A percentile compares a stretch with the other conserved stretches of the same genome.
Evolutionary conservation across 2,329 filamentous ascomycete species (phyloP).

Genomic region (Apiospora kogelbergensis): DNA sequence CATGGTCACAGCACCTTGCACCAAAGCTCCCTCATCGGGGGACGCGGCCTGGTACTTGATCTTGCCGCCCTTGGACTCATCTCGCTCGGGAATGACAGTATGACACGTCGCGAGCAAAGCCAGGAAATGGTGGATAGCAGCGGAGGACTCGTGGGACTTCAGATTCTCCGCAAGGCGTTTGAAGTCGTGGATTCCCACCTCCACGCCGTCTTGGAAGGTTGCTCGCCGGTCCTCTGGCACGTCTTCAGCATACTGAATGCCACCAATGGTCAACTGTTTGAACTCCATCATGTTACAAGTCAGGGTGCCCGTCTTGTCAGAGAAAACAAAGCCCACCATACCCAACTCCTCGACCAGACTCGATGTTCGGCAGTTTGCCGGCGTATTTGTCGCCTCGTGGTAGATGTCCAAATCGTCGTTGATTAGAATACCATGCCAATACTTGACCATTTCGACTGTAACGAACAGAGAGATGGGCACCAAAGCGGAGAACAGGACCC

Average conservation of each 20-base stretch:
- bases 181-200: slow-evolving; percentile 83
- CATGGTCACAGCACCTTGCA: slow-evolving; percentile 81
- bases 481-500: slow-evolving; percentile 94
- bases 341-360: slow-evolving; percentile 95
- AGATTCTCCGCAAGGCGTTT: slow-evolving; percentile 72
- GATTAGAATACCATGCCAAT: slow-evolving; percentile 96
- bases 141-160: slow-evolving; percentile 50
- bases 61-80: slow-evolving; percentile 70
- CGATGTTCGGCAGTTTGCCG: slow-evolving; percentile 92
- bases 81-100: slow-evolving; percentile 92
- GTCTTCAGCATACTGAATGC: slow-evolving; percentile 90
- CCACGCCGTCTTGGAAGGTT: slow-evolving; percentile 72
- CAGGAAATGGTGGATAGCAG: slow-evolving; percentile 75
- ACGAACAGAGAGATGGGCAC: slow-evolving; percentile 98
- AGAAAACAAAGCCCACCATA: slow-evolving; percentile 98
- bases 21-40: slow-evolving; percentile 94
- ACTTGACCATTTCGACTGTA: slow-evolving; percentile 96
- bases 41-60: slow-evolving; percentile 99
- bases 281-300: slow-evolving; percentile 99
- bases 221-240: slow-evolving; percentile 88
- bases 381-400: slow-evolving; percentile 91
- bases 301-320: slow-evolving; percentile 93
- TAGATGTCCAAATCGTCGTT: slow-evolving; percentile 98
- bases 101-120: slow-evolving; percentile 87
- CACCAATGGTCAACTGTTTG: slow-evolving; percentile 88